Evolutionary conservation across 495 filamentous ascomycete genomes (phyloP), one percentile per base, ranked within the genome.

Genomic region (Penicillium verhagenii): DNA sequence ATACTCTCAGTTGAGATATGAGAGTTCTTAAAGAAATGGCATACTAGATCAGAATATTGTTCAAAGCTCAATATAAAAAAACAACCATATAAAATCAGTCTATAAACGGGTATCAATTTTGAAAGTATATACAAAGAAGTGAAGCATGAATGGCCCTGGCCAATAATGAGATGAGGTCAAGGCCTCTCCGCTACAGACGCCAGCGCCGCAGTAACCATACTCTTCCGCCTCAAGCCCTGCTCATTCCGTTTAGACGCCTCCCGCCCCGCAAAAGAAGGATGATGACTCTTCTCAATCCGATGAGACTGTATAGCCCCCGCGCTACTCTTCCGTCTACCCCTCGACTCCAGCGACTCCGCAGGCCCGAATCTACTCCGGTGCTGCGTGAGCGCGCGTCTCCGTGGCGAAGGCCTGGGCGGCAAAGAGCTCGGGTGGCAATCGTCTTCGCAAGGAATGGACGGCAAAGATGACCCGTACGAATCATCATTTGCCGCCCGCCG

Each of bases 351-450:
- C 3, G 52, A 35, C 0, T 64, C 60, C 19, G 48, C 48, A 1
- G 64, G 60, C 18, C 64, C 62, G n/a, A 72, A 67, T 9, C 72
- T 64, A 25, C 62, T 67, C 4, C 72, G 53, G 19, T 67, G 59
- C 21, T 65, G 39, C 19, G 63, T 64, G 20, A 60, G 21, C 26
- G 71, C 60, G 39, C 67, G 48, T 37, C 68, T 52, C 9, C 68
- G 63, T 10, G 72, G 69, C 3, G 69, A 72, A 8, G 63, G 55
- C 29, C 70, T 64, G 21, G 67, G 71, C 6, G 75, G 72, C 13
- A 78, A 57, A 19, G 71, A 74, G 46, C 72, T 77, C 7, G 75
- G 75, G 51, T 78, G 75, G 56, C 72, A 77, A 37, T 72, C 69
- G 26, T 76, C 73, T 44, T 66, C 63, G 21, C 56, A 53, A 38